These are phyloP conservation scores for Aschersonia sp. DNA, from an alignment of 2,329 filamentous ascomycete species.

Conservation along the genomic window DNA sequence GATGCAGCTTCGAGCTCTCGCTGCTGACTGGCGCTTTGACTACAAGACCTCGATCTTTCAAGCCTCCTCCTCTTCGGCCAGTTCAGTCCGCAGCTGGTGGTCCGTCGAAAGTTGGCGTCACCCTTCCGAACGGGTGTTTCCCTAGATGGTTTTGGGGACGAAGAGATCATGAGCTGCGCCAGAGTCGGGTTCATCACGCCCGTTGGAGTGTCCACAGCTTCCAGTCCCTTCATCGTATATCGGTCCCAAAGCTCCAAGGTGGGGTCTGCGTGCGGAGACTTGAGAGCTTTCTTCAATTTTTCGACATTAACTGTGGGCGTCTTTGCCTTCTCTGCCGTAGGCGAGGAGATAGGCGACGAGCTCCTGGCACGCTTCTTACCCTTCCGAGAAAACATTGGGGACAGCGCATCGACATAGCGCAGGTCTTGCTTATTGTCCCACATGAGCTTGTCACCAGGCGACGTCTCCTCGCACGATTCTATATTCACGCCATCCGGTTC, in stretches of 20 bases:
- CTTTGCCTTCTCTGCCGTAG: constrained; percentile 30
- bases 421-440: constrained; percentile 40
- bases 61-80: constrained; percentile 58
- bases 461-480: constrained; percentile 31
- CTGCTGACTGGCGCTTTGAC: constrained; percentile 16
- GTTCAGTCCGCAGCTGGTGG: constrained; percentile 53
- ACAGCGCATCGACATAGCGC: constrained; percentile 24
- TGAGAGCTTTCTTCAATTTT: constrained; percentile 41
- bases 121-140: constrained; percentile 24
- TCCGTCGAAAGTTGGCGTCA: constrained; percentile 37
- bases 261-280: constrained; percentile 56
- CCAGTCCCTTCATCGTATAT: constrained; percentile 38
- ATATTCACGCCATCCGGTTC: constrained; percentile 23
- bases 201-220: constrained; percentile 24
- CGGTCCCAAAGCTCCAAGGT: constrained; percentile 66
- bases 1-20: constrained; percentile 32
- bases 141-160: constrained; percentile 48
- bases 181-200: constrained; percentile 41
- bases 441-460: constrained; percentile 45
- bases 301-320: constrained; percentile 40
- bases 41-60: constrained; percentile 28
- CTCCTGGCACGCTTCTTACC: constrained; percentile 56
- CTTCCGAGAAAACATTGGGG: constrained; percentile 32
- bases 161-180: constrained; percentile 53
- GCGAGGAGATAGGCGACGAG: constrained; percentile 59